Evolutionary conservation across 805 yeast species (phyloP).

Genomic region (Wickerhamiella bombiphila): DNA sequence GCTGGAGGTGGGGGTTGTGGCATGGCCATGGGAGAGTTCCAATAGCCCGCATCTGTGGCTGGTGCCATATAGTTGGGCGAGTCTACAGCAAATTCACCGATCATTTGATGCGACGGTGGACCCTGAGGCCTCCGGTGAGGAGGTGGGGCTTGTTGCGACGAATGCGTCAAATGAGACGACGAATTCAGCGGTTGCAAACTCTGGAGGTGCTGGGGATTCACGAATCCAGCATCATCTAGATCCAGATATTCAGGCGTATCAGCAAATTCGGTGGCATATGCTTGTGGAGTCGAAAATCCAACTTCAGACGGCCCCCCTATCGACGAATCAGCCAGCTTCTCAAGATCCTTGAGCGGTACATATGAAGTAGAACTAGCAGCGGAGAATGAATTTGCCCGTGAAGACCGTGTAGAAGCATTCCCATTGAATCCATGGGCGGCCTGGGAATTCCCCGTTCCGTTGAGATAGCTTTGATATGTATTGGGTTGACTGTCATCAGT

Average conservation of each 20-base stretch:
- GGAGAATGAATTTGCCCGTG: constrained; percentile 34
- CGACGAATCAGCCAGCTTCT: constrained; percentile 10
- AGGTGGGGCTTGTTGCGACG: background rate
- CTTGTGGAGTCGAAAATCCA: constrained; percentile 71
- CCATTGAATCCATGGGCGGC: background rate
- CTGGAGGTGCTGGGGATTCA: background rate
- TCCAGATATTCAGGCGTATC: constrained; percentile 1
- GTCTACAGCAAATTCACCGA: constrained; percentile 1
- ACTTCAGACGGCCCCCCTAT: constrained; percentile 45
- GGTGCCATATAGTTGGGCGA: constrained; percentile 2
- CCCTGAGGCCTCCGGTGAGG: background rate
- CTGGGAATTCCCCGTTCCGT: background rate
- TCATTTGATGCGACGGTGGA: background rate
- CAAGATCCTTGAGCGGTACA: constrained; percentile 34
- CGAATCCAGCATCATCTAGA: constrained; percentile 2
- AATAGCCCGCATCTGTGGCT: background rate
- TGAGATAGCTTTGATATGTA: no score
- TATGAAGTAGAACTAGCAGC: constrained; percentile 51
- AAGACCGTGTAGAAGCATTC: constrained; percentile 3
- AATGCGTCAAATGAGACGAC: background rate
- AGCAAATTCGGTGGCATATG: constrained; percentile 22
- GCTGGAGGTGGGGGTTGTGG: background rate
- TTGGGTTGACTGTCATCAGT: no score
- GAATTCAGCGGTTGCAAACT: no score
- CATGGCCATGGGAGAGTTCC: constrained; percentile 2